phyloP scores from a whole-genome alignment of 2,329 filamentous ascomycete species.

The Parafenestella ontariensis region DNA sequence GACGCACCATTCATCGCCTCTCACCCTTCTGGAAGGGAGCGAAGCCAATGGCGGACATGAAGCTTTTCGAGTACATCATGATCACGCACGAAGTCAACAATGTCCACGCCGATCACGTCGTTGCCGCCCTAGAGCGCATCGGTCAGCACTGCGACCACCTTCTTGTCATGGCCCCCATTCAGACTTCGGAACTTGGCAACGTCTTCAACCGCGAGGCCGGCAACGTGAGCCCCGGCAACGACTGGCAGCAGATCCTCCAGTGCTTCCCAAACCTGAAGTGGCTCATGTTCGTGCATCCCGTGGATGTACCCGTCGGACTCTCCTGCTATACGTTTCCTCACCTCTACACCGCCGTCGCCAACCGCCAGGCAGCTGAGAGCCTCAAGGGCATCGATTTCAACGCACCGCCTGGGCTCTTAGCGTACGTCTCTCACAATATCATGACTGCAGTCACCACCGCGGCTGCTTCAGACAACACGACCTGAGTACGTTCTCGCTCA shows the following conservation, averaged over 20 bases:
- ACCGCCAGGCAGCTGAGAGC: background rate
- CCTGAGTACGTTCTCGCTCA: background rate
- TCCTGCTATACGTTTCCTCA: constrained; percentile 11
- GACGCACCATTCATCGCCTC: constrained; percentile 8
- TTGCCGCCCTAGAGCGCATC: constrained; percentile 16
- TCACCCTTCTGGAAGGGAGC: constrained; percentile 15
- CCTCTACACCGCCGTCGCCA: constrained; percentile 10
- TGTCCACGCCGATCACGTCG: constrained; percentile 12
- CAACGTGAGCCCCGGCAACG: constrained; percentile 12
- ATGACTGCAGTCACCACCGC: background rate
- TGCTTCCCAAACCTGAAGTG: constrained; percentile 20
- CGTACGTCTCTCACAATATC: constrained; percentile 3
- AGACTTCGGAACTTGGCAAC: constrained; percentile 16
- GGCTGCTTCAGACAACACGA: background rate
- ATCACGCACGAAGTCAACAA: constrained; percentile 20
- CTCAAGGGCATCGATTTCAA: background rate
- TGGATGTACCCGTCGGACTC: constrained; percentile 1
- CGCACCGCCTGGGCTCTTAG: constrained; percentile 2
- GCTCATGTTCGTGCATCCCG: constrained; percentile 15
- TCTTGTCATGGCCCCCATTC: constrained; percentile 17
- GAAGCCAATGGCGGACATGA: constrained; percentile 17
- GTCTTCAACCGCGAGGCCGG: constrained; percentile 12
- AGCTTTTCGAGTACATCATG: constrained; percentile 19
- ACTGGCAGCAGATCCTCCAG: constrained; percentile 22
- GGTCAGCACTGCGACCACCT: constrained; percentile 20